A percentile compares a stretch with the other conserved stretches of the same genome.
These are phyloP conservation scores for Rhodosporidiobolus odoratus DNA, from an alignment of 768 basidiomycete genomes.

Conservation along the genomic window DNA sequence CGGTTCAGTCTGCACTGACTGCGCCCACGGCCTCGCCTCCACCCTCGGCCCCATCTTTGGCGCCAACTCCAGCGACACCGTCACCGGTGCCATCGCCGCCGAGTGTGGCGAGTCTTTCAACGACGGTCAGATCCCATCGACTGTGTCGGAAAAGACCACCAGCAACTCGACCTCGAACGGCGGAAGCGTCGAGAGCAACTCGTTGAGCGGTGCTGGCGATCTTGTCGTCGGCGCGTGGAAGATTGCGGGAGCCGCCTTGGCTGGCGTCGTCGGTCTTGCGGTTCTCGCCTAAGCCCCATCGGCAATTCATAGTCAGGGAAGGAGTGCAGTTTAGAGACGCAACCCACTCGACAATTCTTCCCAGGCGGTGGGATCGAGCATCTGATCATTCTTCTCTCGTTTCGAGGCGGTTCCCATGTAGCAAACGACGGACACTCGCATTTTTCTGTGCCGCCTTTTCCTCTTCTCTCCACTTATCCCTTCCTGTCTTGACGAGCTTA, in stretches of 20 bases:
- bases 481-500: too few species aligned
- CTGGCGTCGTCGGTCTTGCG: background rate
- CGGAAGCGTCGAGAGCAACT: too few species aligned
- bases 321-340: background rate
- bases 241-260: background rate
- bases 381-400: too few species aligned
- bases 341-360: too few species aligned
- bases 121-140: conserved; percentile 7
- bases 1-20: conserved; percentile 45
- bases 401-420: too few species aligned
- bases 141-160: background rate
- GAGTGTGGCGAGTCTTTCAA: background rate
- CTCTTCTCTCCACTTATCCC: too few species aligned
- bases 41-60: background rate
- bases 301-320: background rate
- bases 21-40: conserved; percentile 39
- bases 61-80: background rate
- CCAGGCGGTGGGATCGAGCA: too few species aligned
- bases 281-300: background rate
- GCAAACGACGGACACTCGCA: too few species aligned
- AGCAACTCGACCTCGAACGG: background rate
- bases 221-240: background rate
- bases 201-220: background rate
- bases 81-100: background rate
- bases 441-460: too few species aligned